Base-by-base conservation (phyloP, 2,329 filamentous ascomycete genomes). In the Fusarium udum region DNA sequence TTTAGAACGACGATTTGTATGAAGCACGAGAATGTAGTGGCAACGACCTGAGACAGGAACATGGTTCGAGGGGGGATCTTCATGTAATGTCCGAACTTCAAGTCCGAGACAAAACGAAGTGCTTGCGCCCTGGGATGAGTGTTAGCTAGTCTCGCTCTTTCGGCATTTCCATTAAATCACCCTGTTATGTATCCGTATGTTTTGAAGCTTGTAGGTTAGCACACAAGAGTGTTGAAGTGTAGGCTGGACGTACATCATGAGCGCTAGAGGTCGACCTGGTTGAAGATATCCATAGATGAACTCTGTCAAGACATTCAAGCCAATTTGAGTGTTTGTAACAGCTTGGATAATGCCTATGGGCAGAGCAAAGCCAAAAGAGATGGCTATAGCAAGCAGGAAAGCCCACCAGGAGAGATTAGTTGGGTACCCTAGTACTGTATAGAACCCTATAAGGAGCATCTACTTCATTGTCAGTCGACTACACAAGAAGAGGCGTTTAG, bases 281-380 rank as follows among this genome's bases (percentile, higher is more conserved):
- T 93, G 91, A 76, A 94, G 92, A 77, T 94, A 94, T 3, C 92
- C 92, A 66, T 90, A 90, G 8, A 95, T 83, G 72, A 94, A 93
- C 82, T 93, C 92, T 2, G 92, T 93, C 70, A 94, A 83, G 32
- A 95, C 92, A 71, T 94, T 94, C 40, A 94, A 84, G 4, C 91
- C 91, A 42, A 93, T 90, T 83, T 93, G 84, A 79, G 92, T 91
- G 77, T 93, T 90, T 8, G 92, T 92, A 9, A 91, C 86, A 42
- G 91, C 92, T 76, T 92, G 87, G 39, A 94, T 89, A 66, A 93
- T 92, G 45, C 90, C 90, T 52, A 91, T 91, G 1, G 92, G 92
- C 18, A 93, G 81, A 14, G 90, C 85, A 79, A 92, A 93, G 14
- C 86, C 81, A 63, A 89, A 88, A 0, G 91, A 88, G 65, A 94